phyloP scores from a whole-genome alignment of 805 yeast species.

The Torulaspora indica region DNA sequence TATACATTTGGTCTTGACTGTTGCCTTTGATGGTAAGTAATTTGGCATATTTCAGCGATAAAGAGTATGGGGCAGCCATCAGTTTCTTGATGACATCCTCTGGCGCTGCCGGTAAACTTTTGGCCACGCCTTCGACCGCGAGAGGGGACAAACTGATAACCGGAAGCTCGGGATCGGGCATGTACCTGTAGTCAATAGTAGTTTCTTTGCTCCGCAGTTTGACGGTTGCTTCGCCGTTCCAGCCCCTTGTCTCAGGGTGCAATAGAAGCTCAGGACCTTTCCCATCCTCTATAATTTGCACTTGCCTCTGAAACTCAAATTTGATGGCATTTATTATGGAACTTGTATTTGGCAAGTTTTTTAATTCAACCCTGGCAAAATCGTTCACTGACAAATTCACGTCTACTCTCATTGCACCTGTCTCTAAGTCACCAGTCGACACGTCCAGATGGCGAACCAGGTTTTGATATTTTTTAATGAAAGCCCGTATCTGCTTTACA shows the following conservation, averaged over 20 bases:
- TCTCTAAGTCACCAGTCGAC: constrained; percentile 86
- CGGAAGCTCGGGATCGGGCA: constrained; percentile 92
- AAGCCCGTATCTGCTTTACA: constrained; percentile 65
- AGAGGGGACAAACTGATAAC: constrained; percentile 41
- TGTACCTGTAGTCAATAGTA: constrained; percentile 81
- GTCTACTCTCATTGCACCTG: constrained; percentile 93
- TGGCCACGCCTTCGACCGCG: constrained; percentile 41
- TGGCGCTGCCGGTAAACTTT: constrained; percentile 54
- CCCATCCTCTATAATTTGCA: constrained; percentile 42
- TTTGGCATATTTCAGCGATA: constrained; percentile 71
- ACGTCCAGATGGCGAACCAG: constrained; percentile 63
- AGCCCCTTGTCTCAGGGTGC: constrained; percentile 72
- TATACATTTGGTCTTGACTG: constrained; percentile 26
- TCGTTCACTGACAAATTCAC: constrained; percentile 81
- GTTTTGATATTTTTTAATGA: constrained; percentile 74
- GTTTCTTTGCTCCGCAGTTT: constrained; percentile 72
- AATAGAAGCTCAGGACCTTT: constrained; percentile 29
- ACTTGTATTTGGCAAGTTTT: constrained; percentile 79
- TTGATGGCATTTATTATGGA: constrained; percentile 74
- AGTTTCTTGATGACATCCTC: constrained; percentile 51
- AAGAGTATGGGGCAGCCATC: constrained; percentile 44
- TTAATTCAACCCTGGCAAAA: constrained; percentile 76
- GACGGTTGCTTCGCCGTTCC: constrained; percentile 75
- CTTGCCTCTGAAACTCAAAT: constrained; percentile 71
- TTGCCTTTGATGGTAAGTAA: constrained; percentile 52